These are phyloP conservation scores for Marasmius fiardii DNA, from an alignment of 1,284 basidiomycete genomes.

Conservation along the genomic window DNA sequence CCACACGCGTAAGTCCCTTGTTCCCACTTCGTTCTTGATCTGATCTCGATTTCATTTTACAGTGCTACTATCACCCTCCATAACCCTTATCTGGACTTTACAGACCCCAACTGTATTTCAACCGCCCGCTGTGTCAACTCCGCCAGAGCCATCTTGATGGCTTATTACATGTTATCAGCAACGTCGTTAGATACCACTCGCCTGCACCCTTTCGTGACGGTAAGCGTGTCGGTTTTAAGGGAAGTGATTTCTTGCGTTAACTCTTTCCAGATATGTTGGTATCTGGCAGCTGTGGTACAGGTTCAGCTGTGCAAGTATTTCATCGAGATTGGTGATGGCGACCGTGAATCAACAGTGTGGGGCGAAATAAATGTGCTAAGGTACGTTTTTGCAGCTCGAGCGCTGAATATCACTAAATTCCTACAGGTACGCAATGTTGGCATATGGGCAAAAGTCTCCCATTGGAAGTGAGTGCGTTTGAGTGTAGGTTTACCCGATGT, in stretches of 20 bases:
- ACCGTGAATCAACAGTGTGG: conserved; percentile 73
- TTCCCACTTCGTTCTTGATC: conserved; percentile 8
- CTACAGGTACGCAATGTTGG: conserved; percentile 72
- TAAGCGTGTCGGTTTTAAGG: conserved; percentile 32
- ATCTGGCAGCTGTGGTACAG: conserved; percentile 79
- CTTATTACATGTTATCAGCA: conserved; percentile 70
- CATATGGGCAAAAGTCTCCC: conserved; percentile 73
- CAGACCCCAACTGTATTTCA: conserved; percentile 58
- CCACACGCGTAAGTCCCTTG: conserved; percentile 68
- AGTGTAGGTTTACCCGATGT: conserved; percentile 5
- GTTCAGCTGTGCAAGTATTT: conserved; percentile 81
- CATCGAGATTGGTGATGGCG: conserved; percentile 70
- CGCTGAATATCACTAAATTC: conserved; percentile 6
- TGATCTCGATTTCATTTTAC: conserved; percentile 1
- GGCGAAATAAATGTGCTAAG: conserved; percentile 79
- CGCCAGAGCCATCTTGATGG: conserved; percentile 65
- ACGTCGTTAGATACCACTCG: conserved; percentile 76
- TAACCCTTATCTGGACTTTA: conserved; percentile 75
- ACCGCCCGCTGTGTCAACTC: conserved; percentile 70
- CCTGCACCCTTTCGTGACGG: conserved; percentile 77
- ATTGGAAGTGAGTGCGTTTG: conserved; percentile 69
- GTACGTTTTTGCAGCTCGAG: conserved; percentile 30
- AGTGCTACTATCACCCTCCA: conserved; percentile 84
- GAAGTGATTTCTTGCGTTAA: conserved; percentile 12
- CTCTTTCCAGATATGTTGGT: conserved; percentile 75